Percentiles rank a stretch among this genome's conserved stretches.
phyloP scores from a whole-genome alignment of 2,329 filamentous ascomycete species.

The Ceratocystis papillata region DNA sequence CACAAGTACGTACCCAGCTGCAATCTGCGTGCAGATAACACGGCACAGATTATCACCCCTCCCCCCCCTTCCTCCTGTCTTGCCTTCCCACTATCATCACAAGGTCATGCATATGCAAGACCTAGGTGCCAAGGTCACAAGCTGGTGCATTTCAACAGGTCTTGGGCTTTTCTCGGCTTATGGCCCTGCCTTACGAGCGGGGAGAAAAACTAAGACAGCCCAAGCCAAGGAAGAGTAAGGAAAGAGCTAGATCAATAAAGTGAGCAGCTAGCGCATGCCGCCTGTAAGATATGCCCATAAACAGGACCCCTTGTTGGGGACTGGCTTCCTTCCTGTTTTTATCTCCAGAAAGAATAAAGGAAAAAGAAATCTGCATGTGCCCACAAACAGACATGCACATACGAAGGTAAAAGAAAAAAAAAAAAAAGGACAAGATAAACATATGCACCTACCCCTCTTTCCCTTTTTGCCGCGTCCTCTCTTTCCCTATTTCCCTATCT shows the following conservation, averaged over 20 bases:
- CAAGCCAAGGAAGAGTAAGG: too few relatives aligned
- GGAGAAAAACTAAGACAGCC: too few relatives aligned
- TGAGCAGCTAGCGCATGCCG: too few relatives aligned
- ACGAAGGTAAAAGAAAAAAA: background rate
- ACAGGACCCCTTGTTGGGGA: too few relatives aligned
- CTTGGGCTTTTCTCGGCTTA: background rate
- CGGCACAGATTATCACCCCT: background rate
- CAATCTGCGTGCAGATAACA: too few relatives aligned
- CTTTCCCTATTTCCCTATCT: too few relatives aligned
- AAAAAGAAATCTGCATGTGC: background rate
- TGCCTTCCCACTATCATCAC: background rate
- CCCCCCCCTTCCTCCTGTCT: background rate
- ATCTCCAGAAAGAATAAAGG: background rate
- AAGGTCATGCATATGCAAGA: conserved; percentile 4
- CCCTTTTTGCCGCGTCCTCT: too few relatives aligned
- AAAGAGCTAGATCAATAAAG: too few relatives aligned
- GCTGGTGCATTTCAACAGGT: background rate
- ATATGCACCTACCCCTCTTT: background rate
- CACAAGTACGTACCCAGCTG: too few relatives aligned
- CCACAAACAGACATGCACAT: too few relatives aligned
- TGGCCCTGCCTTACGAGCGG: background rate
- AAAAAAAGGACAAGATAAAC: background rate
- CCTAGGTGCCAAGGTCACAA: background rate
- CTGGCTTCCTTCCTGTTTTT: too few relatives aligned
- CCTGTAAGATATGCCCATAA: too few relatives aligned